Evolutionary conservation across 2,329 filamentous ascomycete genomes (phyloP).

Genomic region (Teratosphaeria pseudoeucalypti): DNA sequence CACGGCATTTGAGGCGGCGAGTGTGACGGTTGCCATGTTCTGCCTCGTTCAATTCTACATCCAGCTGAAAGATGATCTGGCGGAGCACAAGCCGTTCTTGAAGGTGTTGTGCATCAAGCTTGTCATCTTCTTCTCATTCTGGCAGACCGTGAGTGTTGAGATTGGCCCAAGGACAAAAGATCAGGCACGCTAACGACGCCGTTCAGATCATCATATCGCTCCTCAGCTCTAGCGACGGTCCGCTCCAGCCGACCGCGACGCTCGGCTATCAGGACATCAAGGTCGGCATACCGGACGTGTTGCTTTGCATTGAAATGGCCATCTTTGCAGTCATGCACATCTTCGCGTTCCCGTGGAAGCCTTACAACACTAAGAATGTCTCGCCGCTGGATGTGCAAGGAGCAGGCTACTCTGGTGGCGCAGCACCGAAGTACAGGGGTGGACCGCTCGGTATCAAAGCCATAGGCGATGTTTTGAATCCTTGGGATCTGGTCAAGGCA

Average conservation of each 20-base stretch:
- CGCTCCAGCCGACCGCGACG: conserved; percentile 51
- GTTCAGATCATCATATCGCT: conserved; percentile 42
- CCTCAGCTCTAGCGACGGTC: conserved; percentile 49
- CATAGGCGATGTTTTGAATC: conserved; percentile 61
- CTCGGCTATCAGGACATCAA: conserved; percentile 67
- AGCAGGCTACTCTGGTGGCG: conserved; percentile 12
- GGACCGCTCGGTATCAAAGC: conserved; percentile 57
- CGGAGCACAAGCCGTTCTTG: conserved; percentile 60
- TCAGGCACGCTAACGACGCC: not conserved
- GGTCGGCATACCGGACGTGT: conserved; percentile 65
- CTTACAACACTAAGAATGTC: conserved; percentile 44
- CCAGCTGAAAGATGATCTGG: conserved; percentile 59
- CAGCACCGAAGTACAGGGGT: conserved; percentile 42
- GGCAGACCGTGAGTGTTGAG: conserved; percentile 50
- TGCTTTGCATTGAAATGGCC: conserved; percentile 79
- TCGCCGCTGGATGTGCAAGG: conserved; percentile 19
- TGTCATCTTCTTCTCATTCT: conserved; percentile 85
- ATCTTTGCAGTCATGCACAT: conserved; percentile 68
- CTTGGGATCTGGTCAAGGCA: conserved; percentile 74
- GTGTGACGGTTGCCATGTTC: conserved; percentile 78
- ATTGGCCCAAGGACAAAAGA: no score
- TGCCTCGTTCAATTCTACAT: conserved; percentile 80
- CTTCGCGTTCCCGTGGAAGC: conserved; percentile 69
- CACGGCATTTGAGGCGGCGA: conserved; percentile 57
- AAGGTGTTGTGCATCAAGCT: conserved; percentile 83